Evolutionary conservation across 2,329 filamentous ascomycete species (phyloP).

Genomic region (Trichophyton simii): DNA sequence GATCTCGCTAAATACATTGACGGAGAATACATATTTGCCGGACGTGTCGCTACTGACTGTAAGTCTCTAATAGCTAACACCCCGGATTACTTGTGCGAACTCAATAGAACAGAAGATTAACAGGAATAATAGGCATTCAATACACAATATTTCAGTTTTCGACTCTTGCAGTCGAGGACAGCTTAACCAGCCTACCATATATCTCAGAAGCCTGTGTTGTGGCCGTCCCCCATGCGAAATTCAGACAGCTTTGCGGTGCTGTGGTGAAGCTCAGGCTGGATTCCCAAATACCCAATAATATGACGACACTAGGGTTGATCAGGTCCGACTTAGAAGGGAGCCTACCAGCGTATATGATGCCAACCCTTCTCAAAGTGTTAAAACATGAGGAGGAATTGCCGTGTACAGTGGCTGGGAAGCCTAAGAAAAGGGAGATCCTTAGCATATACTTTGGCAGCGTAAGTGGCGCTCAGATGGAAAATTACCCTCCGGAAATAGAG

Average conservation of each 20-base stretch:
- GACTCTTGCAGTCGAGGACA: constrained; percentile 9
- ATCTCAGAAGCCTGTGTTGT: constrained; percentile 13
- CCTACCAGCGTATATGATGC: not conserved
- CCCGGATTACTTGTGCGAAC: not conserved
- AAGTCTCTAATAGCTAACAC: not conserved
- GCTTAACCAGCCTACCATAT: constrained; percentile 12
- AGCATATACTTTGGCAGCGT: not conserved
- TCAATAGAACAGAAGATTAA: not conserved
- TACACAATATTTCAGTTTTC: constrained; percentile 7
- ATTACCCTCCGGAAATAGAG: not conserved
- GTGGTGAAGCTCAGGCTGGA: not conserved
- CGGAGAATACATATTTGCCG: constrained; percentile 13
- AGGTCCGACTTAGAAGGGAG: not conserved
- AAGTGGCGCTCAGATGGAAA: not conserved
- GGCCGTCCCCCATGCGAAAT: not conserved
- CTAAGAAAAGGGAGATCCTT: not conserved
- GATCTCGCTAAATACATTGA: constrained; percentile 11
- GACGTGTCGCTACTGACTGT: constrained; percentile 14
- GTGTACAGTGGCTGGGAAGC: not conserved
- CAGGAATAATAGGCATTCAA: constrained; percentile 1
- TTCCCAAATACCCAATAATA: not conserved
- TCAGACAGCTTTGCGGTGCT: not conserved
- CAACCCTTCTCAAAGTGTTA: not conserved
- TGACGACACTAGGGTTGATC: not conserved
- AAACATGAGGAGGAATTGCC: not conserved